phyloP scores from a whole-genome alignment of 2,329 filamentous ascomycete species.

The Sporothrix inflata region DNA sequence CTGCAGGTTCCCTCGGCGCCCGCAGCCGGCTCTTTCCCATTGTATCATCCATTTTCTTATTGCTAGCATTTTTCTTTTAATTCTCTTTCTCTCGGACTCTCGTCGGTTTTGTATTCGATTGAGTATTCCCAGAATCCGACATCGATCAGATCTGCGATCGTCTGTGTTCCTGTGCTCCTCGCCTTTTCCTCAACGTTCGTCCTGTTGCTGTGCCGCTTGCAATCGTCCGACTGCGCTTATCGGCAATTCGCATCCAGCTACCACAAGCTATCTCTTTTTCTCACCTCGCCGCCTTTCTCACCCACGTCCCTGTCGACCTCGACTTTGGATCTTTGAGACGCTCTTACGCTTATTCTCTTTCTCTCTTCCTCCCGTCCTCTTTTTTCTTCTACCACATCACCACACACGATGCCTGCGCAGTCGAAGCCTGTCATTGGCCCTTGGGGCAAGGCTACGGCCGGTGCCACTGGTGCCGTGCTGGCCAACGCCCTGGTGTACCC shows the following conservation, averaged over 20 bases:
- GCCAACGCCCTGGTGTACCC: slow-evolving; percentile 97
- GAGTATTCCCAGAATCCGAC: neutral
- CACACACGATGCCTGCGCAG: slow-evolving; percentile 53
- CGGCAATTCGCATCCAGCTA: slow-evolving; percentile 15
- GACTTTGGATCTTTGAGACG: neutral
- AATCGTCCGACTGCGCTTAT: slow-evolving; percentile 21
- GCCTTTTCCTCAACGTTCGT: neutral
- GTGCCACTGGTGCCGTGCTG: slow-evolving; percentile 88
- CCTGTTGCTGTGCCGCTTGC: slow-evolving; percentile 17
- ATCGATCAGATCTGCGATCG: neutral
- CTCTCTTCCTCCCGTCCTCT: neutral
- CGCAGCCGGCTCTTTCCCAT: slow-evolving; percentile 10
- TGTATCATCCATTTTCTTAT: neutral
- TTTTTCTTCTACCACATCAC: neutral
- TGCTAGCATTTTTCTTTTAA: slow-evolving; percentile 12
- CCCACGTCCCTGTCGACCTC: neutral
- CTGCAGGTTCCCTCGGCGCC: slow-evolving; percentile 28
- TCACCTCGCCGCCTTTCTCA: neutral
- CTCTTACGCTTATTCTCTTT: neutral
- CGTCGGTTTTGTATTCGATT: neutral
- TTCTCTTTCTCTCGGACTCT: neutral
- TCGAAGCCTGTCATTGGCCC: slow-evolving; percentile 78
- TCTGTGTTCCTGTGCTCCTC: neutral
- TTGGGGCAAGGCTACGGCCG: slow-evolving; percentile 91
- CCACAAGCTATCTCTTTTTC: slow-evolving; percentile 3